These are phyloP conservation scores for Isabelozyma rhagii DNA, from an alignment of 805 yeast genomes.

Conservation along the genomic window DNA sequence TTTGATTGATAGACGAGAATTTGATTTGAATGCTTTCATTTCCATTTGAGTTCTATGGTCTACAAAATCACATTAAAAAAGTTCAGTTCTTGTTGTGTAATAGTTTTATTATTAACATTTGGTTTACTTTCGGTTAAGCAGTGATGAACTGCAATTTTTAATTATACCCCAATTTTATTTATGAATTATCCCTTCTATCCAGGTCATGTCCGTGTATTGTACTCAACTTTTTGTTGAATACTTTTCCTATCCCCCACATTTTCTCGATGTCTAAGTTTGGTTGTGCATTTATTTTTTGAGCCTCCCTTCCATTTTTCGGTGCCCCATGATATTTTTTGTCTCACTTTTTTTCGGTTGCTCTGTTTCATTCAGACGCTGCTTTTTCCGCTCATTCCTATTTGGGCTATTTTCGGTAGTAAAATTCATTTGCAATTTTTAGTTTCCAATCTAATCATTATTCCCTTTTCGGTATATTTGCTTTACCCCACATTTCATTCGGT, in stretches of 20 bases:
- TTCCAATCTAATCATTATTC: neutral
- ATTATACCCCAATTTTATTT: neutral
- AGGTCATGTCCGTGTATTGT: neutral
- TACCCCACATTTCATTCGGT: neutral
- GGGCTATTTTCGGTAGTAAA: neutral
- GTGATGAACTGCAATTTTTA: neutral
- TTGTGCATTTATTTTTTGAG: neutral
- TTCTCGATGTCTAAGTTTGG: neutral
- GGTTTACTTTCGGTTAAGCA: neutral
- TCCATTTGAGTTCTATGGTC: slow-evolving; percentile 5
- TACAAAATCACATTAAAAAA: neutral
- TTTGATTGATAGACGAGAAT: slow-evolving; percentile 20
- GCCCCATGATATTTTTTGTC: neutral
- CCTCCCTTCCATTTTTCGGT: neutral
- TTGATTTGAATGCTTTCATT: slow-evolving; percentile 23
- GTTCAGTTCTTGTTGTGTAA: neutral
- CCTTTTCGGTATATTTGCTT: neutral
- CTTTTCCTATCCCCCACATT: neutral
- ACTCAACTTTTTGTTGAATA: neutral
- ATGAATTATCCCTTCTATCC: neutral
- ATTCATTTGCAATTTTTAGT: neutral
- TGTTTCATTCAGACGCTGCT: neutral
- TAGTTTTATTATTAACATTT: neutral
- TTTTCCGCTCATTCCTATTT: neutral
- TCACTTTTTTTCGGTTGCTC: neutral